Conservation (phyloP, 1,139 yeast species). For the Hansenula sp. region DNA sequence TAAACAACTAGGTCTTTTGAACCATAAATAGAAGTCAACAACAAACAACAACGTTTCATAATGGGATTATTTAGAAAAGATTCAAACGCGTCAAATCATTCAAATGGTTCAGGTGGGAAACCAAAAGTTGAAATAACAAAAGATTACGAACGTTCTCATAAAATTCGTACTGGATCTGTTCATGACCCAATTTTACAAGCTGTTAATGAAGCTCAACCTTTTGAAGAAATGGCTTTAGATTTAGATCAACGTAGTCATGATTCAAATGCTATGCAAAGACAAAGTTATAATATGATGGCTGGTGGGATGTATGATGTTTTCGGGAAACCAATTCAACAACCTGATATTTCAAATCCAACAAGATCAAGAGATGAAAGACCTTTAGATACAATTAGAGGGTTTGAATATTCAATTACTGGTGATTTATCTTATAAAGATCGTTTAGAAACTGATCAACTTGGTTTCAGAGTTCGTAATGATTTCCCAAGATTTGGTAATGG, state of each 20-base stretch:
- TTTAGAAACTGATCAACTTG: slow-evolving; percentile 70
- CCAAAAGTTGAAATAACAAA: slow-evolving; percentile 34
- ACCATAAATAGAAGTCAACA: neutral
- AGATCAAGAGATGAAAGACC: slow-evolving; percentile 93
- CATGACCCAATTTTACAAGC: slow-evolving; percentile 91
- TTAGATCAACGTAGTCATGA: slow-evolving; percentile 33
- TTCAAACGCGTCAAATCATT: slow-evolving; percentile 17
- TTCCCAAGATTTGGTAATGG: slow-evolving; percentile 35
- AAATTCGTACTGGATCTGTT: slow-evolving; percentile 57
- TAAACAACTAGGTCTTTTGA: neutral
- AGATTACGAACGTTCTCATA: slow-evolving; percentile 45
- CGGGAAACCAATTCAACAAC: slow-evolving; percentile 68
- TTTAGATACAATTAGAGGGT: slow-evolving; percentile 85
- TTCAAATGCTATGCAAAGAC: slow-evolving; percentile 26
- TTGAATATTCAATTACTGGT: slow-evolving; percentile 91
- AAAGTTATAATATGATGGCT: slow-evolving; percentile 34
- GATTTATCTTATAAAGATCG: slow-evolving; percentile 73
- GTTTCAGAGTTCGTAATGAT: slow-evolving; percentile 69
- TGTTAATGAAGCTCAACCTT: slow-evolving; percentile 93
- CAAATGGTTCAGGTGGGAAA: slow-evolving; percentile 12
- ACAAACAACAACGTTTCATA: neutral
- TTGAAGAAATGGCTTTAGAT: slow-evolving; percentile 59
- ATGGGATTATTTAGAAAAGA: slow-evolving; percentile 24
- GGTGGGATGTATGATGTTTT: slow-evolving; percentile 68
- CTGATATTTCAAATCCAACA: slow-evolving; percentile 90